Base-by-base conservation (phyloP, 176 grass and related monocot genomes). In the Carex kokanica region DNA sequence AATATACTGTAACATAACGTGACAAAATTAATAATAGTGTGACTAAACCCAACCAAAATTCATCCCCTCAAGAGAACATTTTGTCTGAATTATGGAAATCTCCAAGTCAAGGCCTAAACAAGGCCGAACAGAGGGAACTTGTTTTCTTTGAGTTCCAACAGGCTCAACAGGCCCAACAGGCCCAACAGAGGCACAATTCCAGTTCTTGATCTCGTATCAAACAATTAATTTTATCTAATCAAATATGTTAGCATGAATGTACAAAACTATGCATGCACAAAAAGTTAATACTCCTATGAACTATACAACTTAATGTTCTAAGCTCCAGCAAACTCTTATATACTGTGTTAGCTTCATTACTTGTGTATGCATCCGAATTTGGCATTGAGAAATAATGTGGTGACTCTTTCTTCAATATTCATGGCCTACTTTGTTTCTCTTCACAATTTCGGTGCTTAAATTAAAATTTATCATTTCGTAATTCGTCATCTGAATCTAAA, bases 401-500 rank as follows among this genome's bases (percentile, higher is more conserved):
- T 6, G 32, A 4, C 24, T 63, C 25, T 53, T 63, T 49, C 32
- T 59, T 81, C 56, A 81, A 41, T 64, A 23, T 49, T 31, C 41
- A 31, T 69, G 63, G 43, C 36, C 38, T 27, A n/a, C 59, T 66
- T 69, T 54, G 18, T 23, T 58, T 67, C 23, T 58, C 21, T 47
- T 65, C 62, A 38, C 8, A 83, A 31, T 65, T 87, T 2, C 6
- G 17, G 73, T 70, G 13, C 59, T 52, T 24, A 53, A 12, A 25
- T 85, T 52, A 21, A 36, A 63, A 74, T 0, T 78, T 72, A 41
- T 75, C 23, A 75, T 54, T 74, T 38, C 49, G 0, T 32, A n/a
- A 59, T 17, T 85, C 3, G 12, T 41, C 32, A 25, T 2, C 62
- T 43, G 23, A 88, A 59, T 93, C 86, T 2, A 34, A 79, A 74